Evolutionary conservation across 2,329 filamentous ascomycete genomes (phyloP), one percentile per base, ranked within the genome.

Genomic region (Ophiostoma sp.): DNA sequence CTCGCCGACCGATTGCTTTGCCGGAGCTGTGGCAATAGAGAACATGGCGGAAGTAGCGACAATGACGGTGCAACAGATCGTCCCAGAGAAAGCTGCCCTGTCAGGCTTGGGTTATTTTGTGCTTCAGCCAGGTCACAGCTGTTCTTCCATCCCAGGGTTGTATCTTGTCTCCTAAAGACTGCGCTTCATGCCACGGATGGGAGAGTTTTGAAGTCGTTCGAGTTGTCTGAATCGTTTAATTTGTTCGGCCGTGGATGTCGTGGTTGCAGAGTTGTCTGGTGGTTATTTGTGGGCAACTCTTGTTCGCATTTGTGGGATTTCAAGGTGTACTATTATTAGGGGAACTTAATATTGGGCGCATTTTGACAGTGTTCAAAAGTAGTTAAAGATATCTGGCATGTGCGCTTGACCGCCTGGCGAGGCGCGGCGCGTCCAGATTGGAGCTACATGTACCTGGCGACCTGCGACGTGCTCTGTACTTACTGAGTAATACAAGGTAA

Each of bases 1-100:
- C 81, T 97, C 94, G 80, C 93, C 92, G 78, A 95, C 96, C 79
- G 94, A 97, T 87, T 99, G 96, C 87, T 97, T 96, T 80, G 94
- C 94, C 78, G 96, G 96, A 80, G 94, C 93, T 74, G 87, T 84
- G 74, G 89, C 84, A 79, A 91, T 89, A 59, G 89, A 76, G 81
- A 91, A 90, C 89, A 91, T 91, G 77, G 66, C 50, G 57, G 64
- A 11, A 28, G 31, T 15, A 22, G 42, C 5, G 55, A n/a, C n/a
- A 42, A 45, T 8, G 64, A 22, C 61, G 25, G 19, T 45, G 22
- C 5, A 15, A 17, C 17, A 17, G 45, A 50, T n/a, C 57, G 50
- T 45, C 61, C 45, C 39, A 50, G 52, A 42, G 52, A 68, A 12
- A 33, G 25, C 48, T 31, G 45, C n/a, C n/a, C 48, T 25, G 33